Base-by-base conservation (phyloP, 2,329 filamentous ascomycete genomes). In the Colletotrichum scovillei region DNA sequence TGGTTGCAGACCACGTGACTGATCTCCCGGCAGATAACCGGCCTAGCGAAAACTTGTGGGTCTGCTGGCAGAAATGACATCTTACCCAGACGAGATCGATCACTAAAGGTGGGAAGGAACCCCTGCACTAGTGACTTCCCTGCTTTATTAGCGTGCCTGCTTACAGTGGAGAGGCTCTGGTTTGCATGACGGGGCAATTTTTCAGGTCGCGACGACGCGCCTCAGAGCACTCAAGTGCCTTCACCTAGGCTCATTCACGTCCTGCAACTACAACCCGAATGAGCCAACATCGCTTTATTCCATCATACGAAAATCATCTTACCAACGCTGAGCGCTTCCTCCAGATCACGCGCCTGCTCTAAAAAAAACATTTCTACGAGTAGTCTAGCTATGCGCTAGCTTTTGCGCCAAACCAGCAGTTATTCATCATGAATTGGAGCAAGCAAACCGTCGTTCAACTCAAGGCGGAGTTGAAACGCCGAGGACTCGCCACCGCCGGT, bases 361-460 rank as follows among this genome's bases (percentile, higher is more conserved):
- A 2, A 24, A 57, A 0, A 12, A 12, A 53, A 24, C n/a, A 32
- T 28, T 32, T 12, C 6, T 32, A 30, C 30, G 11, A 38, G 35
- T 19, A 57, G 30, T 42, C 72, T 53, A 72, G 69, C 63, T 64
- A 74, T 74, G 72, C 72, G 69, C 30, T 63, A 72, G n/a, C 53
- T 11, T 26, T 59, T 60, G 56, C 52, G 90, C 38, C 49, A 11
- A 62, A 26, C 28, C 30, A 65, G 63, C 32, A 56, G 38, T 35
- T 59, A 35, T 32, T 75, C 76, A 83, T 73, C 75, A 89, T 88
- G 86, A 82, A 83, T 77, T 90, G 87, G 85, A 83, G 81, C 74
- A 88, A 85, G 82, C 88, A 92, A 78, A 95, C 94, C 83, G 94
- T 96, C 75, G 86, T 91, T 42, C 92, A 95, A 78, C 88, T 96